Conservation (phyloP, 2,329 filamentous ascomycete species). For the Colletotrichum eleusines region DNA sequence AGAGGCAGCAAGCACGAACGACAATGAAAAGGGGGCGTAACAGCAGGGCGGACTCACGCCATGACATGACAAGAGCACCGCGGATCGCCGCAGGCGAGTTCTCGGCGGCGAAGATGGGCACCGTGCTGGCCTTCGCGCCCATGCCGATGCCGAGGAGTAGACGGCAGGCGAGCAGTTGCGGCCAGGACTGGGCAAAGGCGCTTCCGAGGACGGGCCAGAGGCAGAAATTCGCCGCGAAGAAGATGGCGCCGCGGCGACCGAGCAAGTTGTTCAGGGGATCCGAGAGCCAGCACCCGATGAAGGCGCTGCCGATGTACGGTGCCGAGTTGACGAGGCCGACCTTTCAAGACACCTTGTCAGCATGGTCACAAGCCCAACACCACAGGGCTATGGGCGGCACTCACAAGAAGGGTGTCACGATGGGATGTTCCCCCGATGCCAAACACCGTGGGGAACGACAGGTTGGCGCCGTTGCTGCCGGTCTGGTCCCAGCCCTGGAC, state of each 20-base stretch:
- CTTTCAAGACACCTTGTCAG: slow-evolving; percentile 65
- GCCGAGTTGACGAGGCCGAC: slow-evolving; percentile 70
- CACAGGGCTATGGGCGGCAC: neutral
- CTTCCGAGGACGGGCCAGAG: slow-evolving; percentile 77
- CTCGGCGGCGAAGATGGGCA: slow-evolving; percentile 83
- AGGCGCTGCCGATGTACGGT: slow-evolving; percentile 58
- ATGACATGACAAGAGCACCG: slow-evolving; percentile 66
- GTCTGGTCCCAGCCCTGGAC: slow-evolving; percentile 66
- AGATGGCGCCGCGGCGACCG: slow-evolving; percentile 75
- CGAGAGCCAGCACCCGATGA: slow-evolving; percentile 77
- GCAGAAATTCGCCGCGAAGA: slow-evolving; percentile 79
- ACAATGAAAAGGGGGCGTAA: too few species aligned
- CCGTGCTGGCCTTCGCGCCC: slow-evolving; percentile 77
- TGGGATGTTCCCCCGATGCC: slow-evolving; percentile 60
- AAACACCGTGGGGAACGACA: slow-evolving; percentile 59
- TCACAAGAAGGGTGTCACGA: slow-evolving; percentile 59
- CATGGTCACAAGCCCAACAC: slow-evolving; percentile 14
- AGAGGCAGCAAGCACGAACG: neutral
- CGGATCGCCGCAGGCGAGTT: slow-evolving; percentile 77
- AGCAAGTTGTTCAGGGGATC: slow-evolving; percentile 74
- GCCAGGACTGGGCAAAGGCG: slow-evolving; percentile 78
- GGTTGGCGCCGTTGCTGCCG: slow-evolving; percentile 61
- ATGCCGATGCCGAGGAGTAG: slow-evolving; percentile 83
- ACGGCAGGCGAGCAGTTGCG: slow-evolving; percentile 76
- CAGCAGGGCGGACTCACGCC: slow-evolving; percentile 11